phyloP scores from a whole-genome alignment of 495 filamentous ascomycete genomes.

The Penicillium lividum region DNA sequence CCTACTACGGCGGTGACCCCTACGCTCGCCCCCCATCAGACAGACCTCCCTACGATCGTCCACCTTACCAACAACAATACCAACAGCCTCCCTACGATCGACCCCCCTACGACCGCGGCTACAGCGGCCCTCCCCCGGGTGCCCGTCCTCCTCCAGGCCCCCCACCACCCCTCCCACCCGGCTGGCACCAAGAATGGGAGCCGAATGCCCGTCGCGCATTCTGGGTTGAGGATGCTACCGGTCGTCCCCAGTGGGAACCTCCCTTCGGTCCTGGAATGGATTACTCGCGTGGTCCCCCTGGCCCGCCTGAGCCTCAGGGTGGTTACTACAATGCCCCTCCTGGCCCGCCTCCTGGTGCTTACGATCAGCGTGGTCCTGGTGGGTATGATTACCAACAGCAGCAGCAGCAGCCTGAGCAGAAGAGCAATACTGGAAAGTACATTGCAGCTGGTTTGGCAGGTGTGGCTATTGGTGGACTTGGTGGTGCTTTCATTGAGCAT shows the following conservation, averaged over 20 bases:
- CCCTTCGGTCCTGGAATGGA: conserved; percentile 27
- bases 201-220: conserved; percentile 57
- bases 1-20: conserved; percentile 32
- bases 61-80: conserved; percentile 23
- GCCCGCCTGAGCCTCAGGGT: conserved; percentile 14
- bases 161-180: conserved; percentile 54
- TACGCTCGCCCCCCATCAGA: conserved; percentile 27
- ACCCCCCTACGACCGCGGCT: conserved; percentile 20
- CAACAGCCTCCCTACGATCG: conserved; percentile 14
- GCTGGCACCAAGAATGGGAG: conserved; percentile 64
- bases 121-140: conserved; percentile 10
- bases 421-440: conserved; percentile 42
- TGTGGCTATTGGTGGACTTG: conserved; percentile 56
- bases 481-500: conserved; percentile 56
- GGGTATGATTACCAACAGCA: conserved; percentile 23
- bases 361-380: conserved; percentile 5
- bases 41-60: conserved; percentile 22
- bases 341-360: conserved; percentile 21
- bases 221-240: conserved; percentile 59
- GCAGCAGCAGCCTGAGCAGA: conserved; percentile 35
- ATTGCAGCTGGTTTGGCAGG: conserved; percentile 54
- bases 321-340: conserved; percentile 21
- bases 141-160: conserved; percentile 36
- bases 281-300: conserved; percentile 13
- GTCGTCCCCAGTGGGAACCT: conserved; percentile 61